These are phyloP conservation scores for Talaromyces sp. DNA, from an alignment of 2,329 filamentous ascomycete species.

Conservation along the genomic window DNA sequence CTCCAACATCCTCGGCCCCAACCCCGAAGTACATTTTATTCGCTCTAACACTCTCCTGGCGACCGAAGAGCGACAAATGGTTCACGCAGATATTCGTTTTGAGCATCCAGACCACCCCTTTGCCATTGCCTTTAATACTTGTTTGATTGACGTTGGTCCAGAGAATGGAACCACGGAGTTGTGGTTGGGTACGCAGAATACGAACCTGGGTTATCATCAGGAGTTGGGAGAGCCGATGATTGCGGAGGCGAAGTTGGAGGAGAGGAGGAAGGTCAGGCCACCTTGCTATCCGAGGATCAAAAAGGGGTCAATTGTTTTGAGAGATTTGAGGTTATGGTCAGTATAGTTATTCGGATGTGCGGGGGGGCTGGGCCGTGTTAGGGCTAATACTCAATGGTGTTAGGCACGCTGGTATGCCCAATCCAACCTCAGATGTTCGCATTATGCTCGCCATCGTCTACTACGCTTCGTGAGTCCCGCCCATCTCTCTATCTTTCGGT, in stretches of 20 bases:
- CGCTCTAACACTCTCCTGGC: constrained; percentile 12
- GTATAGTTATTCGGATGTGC: no score
- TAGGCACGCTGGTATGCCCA: constrained; percentile 34
- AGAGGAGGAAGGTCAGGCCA: constrained; percentile 25
- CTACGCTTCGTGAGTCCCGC: neutral
- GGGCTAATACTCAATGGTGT: neutral
- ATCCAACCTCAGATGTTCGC: constrained; percentile 25
- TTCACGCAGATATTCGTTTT: constrained; percentile 9
- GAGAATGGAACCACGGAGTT: constrained; percentile 10
- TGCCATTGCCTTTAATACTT: neutral
- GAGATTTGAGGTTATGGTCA: constrained; percentile 29
- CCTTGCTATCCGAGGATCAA: constrained; percentile 26
- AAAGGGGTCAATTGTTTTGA: constrained; percentile 30
- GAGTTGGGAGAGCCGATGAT: constrained; percentile 10
- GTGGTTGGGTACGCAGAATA: constrained; percentile 12
- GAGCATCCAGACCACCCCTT: neutral
- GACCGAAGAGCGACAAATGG: constrained; percentile 6
- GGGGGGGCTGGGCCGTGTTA: no score
- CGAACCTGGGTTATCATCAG: constrained; percentile 5
- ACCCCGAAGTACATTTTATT: constrained; percentile 11
- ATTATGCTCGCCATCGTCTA: constrained; percentile 22
- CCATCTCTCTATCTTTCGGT: neutral
- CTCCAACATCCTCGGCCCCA: constrained; percentile 8
- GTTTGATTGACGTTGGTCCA: neutral
- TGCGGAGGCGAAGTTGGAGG: constrained; percentile 18